Evolutionary conservation across 2,329 filamentous ascomycete species (phyloP).

Genomic region (Aureobasidium vineae): DNA sequence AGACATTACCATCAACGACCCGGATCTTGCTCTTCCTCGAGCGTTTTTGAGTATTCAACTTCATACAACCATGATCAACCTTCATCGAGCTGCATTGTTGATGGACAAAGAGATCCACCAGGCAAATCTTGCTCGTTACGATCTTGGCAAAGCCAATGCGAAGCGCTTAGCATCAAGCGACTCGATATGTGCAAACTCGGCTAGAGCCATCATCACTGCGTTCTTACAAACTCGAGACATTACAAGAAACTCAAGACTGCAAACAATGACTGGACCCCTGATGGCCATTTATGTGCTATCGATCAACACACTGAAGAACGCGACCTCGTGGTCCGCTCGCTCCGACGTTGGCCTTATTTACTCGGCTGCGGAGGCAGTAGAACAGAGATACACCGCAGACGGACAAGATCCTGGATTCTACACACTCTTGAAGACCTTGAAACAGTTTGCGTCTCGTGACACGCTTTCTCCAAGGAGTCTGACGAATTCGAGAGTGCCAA

Average conservation of each 20-base stretch:
- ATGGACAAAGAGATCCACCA: constrained; percentile 19
- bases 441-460: neutral
- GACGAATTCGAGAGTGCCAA: constrained; percentile 32
- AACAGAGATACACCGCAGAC: constrained; percentile 10
- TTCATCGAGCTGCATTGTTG: constrained; percentile 23
- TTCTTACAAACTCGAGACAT: constrained; percentile 5
- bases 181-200: constrained; percentile 16
- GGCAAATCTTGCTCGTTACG: constrained; percentile 5
- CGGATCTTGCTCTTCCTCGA: neutral
- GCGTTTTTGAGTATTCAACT: constrained; percentile 13
- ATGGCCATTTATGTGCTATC: constrained; percentile 23
- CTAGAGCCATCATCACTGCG: constrained; percentile 15
- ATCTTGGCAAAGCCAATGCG: neutral
- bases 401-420: constrained; percentile 16
- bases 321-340: constrained; percentile 11
- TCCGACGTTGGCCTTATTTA: constrained; percentile 18
- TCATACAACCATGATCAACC: constrained; percentile 16
- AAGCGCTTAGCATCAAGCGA: constrained; percentile 9
- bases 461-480: neutral
- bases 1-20: constrained; percentile 27
- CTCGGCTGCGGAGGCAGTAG: constrained; percentile 12
- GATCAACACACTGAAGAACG: constrained; percentile 13
- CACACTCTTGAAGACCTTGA: constrained; percentile 1
- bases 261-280: constrained; percentile 10
- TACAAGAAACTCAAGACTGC: neutral